These are phyloP conservation scores for Proliferodiscus dingleyae DNA, from an alignment of 2,329 filamentous ascomycete species.

Conservation along the genomic window DNA sequence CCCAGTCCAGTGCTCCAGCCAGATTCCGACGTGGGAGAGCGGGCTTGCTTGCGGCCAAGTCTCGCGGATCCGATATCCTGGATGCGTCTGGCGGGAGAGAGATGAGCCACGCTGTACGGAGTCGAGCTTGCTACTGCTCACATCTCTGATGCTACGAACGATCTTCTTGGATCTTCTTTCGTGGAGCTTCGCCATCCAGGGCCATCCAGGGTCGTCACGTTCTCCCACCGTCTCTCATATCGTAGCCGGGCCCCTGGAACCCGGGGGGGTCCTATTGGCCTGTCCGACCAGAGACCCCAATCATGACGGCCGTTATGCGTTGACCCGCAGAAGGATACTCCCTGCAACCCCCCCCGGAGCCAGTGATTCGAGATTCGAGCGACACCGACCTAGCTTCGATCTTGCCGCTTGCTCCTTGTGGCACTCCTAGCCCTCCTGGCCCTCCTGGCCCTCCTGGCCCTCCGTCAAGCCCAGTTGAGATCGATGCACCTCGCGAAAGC, in stretches of 20 bases:
- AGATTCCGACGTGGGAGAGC: background rate
- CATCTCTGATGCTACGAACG: constrained; percentile 10
- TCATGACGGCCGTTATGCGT: constrained; percentile 29
- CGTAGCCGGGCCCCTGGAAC: background rate
- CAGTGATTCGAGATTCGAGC: constrained; percentile 22
- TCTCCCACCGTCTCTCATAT: constrained; percentile 11
- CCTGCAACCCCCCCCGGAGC: constrained; percentile 18
- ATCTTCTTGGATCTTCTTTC: constrained; percentile 6
- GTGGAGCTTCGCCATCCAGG: constrained; percentile 4
- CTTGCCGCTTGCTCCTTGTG: constrained; percentile 26
- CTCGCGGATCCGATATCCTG: constrained; percentile 5
- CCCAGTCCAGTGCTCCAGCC: background rate
- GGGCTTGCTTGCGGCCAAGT: background rate
- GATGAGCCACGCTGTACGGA: background rate
- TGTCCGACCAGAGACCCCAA: constrained; percentile 10
- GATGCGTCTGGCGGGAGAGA: constrained; percentile 1
- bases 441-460: too few species aligned
- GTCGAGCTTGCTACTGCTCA: background rate
- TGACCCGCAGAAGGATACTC: constrained; percentile 22
- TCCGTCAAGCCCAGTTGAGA: constrained; percentile 26
- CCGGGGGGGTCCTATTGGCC: constrained; percentile 19
- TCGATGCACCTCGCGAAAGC: constrained; percentile 27
- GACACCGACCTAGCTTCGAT: constrained; percentile 25
- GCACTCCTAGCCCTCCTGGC: too few species aligned
- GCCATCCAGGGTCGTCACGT: constrained; percentile 16